phyloP scores from a whole-genome alignment of 306 rosid genomes.

The Ochetophila trinervis region DNA sequence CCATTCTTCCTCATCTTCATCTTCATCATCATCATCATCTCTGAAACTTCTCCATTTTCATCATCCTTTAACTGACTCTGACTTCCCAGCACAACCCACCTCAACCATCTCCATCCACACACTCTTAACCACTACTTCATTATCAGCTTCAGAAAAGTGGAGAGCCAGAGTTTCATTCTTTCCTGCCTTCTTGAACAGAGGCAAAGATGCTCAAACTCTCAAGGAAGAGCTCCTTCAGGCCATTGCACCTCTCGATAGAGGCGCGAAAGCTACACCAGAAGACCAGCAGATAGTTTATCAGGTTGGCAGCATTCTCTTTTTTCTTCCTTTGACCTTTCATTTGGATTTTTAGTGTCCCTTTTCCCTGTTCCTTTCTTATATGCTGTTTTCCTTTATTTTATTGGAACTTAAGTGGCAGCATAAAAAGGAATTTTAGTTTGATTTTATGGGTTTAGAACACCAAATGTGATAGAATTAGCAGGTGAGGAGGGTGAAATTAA shows the following conservation, averaged over 20 bases:
- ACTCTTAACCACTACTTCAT: constrained; percentile 2
- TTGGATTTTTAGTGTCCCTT: too few species aligned
- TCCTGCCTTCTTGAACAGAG: constrained; percentile 55
- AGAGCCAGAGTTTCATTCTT: constrained; percentile 64
- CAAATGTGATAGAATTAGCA: too few species aligned
- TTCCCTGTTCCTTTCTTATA: too few species aligned
- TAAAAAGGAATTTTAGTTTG: too few species aligned
- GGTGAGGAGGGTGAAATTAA: too few species aligned
- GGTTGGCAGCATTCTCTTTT: constrained; percentile 18
- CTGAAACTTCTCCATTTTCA: constrained; percentile 24
- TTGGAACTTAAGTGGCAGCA: too few species aligned
- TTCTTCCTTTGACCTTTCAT: too few species aligned
- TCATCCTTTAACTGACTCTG: constrained; percentile 13
- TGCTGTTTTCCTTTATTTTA: too few species aligned
- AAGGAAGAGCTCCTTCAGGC: constrained; percentile 78
- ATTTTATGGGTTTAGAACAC: too few species aligned
- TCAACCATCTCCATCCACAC: constrained; percentile 3
- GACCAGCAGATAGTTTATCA: constrained; percentile 69
- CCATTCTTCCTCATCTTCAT: too few species aligned
- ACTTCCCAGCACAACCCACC: constrained; percentile 34
- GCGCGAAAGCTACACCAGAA: constrained; percentile 76
- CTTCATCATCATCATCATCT: constrained; percentile 24
- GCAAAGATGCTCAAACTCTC: constrained; percentile 49
- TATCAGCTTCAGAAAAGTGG: constrained; percentile 47
- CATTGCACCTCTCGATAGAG: constrained; percentile 74